A percentile compares a stretch with the other conserved stretches of the same genome.
These are phyloP conservation scores for Candida taoyuanica DNA, from an alignment of 805 yeast species.

Conservation along the genomic window DNA sequence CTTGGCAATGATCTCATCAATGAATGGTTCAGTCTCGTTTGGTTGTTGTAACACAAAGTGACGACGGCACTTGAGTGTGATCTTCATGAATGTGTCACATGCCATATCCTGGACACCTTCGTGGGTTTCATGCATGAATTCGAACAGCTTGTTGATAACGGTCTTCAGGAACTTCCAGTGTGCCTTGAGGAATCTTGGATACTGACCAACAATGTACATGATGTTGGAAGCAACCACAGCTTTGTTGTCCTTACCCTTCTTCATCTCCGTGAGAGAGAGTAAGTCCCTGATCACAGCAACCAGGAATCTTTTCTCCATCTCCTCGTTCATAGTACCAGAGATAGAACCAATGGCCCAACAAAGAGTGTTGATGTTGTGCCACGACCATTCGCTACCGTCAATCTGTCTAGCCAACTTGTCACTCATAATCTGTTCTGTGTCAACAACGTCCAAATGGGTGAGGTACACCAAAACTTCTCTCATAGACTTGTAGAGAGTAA, in stretches of 20 bases:
- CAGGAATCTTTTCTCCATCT: conserved; percentile 89
- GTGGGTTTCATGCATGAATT: conserved; percentile 99
- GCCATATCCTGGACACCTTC: conserved; percentile 99
- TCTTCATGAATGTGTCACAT: conserved; percentile 96
- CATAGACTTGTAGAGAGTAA: conserved; percentile 90
- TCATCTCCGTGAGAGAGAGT: conserved; percentile 88
- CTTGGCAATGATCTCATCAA: conserved; percentile 80
- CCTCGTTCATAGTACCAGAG: conserved; percentile 98
- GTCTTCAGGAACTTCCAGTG: conserved; percentile 98
- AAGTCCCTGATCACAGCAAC: conserved; percentile 92
- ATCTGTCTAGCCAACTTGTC: conserved; percentile 87
- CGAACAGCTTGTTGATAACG: conserved; percentile 91
- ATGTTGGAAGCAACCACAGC: conserved; percentile 99
- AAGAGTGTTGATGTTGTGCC: conserved; percentile 94
- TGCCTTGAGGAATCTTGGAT: conserved; percentile 94
- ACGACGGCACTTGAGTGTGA: conserved; percentile 89
- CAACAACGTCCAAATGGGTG: conserved; percentile 91
- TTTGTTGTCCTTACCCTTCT: conserved; percentile 95
- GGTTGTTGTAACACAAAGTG: conserved; percentile 88
- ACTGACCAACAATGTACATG: conserved; percentile 99
- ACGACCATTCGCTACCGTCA: conserved; percentile 97
- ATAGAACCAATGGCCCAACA: conserved; percentile 99
- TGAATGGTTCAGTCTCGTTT: conserved; percentile 84
- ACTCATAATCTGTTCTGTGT: conserved; percentile 91
- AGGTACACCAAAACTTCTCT: conserved; percentile 92